A percentile compares a stretch with the other conserved stretches of the same genome.
These are phyloP conservation scores for Stygiomarasmius scandens DNA, from an alignment of 1,284 basidiomycete species.

Conservation along the genomic window DNA sequence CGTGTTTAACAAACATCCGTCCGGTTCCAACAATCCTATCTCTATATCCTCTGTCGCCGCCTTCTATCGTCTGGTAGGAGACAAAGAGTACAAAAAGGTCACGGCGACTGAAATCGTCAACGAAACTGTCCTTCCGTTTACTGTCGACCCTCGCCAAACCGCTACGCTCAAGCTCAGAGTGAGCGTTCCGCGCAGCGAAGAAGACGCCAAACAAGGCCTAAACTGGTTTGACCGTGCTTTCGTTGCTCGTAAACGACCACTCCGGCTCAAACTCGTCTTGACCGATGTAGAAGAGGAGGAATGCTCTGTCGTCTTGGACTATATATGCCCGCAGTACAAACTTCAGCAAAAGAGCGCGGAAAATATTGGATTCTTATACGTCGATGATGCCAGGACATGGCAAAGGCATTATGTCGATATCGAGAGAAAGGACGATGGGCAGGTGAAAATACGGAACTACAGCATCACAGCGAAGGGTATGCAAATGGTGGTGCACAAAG, in stretches of 20 bases:
- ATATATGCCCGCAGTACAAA: slow-evolving; percentile 32
- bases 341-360: slow-evolving; percentile 25
- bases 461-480: slow-evolving; percentile 26
- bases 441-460: slow-evolving; percentile 25
- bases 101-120: slow-evolving; percentile 35
- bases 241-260: slow-evolving; percentile 30
- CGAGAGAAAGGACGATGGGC: slow-evolving; percentile 14
- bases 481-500: slow-evolving; percentile 33
- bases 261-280: slow-evolving; percentile 33
- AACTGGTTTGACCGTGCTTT: slow-evolving; percentile 36
- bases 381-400: slow-evolving; percentile 32
- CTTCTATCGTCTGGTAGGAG: slow-evolving; percentile 34
- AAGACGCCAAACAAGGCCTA: slow-evolving; percentile 28
- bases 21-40: slow-evolving; percentile 28
- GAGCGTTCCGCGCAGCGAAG: slow-evolving; percentile 31
- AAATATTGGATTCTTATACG: slow-evolving; percentile 35
- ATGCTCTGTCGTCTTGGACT: slow-evolving; percentile 36
- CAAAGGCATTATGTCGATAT: slow-evolving; percentile 28
- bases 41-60: slow-evolving; percentile 34
- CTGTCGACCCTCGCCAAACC: slow-evolving; percentile 36
- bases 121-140: slow-evolving; percentile 33
- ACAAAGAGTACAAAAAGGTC: slow-evolving; percentile 32
- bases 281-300: slow-evolving; percentile 38
- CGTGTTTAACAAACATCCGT: slow-evolving; percentile 33
- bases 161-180: slow-evolving; percentile 28